phyloP scores from a whole-genome alignment of 2,329 filamentous ascomycete species.

The Penicillium glabrum region DNA sequence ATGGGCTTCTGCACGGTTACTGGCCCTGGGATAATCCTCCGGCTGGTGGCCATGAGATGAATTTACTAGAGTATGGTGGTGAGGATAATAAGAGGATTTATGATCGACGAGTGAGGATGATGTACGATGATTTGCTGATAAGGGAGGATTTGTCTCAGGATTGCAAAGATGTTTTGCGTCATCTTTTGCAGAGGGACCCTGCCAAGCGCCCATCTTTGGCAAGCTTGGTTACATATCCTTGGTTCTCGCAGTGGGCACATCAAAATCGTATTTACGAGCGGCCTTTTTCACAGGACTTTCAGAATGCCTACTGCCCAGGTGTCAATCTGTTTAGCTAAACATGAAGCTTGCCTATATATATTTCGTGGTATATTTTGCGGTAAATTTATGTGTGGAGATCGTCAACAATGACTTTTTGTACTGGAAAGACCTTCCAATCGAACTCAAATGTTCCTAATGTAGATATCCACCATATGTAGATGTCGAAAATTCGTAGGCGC shows the following conservation, averaged over 20 bases:
- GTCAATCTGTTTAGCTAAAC: background rate
- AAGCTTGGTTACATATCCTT: slow-evolving; percentile 25
- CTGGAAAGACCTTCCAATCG: too few species aligned
- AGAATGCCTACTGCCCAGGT: background rate
- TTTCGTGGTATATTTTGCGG: too few species aligned
- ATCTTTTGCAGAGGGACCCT: slow-evolving; percentile 24
- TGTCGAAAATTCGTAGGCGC: too few species aligned
- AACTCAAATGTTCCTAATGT: too few species aligned
- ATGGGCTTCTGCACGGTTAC: slow-evolving; percentile 33
- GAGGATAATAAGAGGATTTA: background rate
- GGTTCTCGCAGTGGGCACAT: slow-evolving; percentile 24
- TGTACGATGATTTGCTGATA: slow-evolving; percentile 27
- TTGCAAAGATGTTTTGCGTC: slow-evolving; percentile 29
- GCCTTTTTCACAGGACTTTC: slow-evolving; percentile 7
- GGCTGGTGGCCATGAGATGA: slow-evolving; percentile 3
- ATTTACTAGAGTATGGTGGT: background rate
- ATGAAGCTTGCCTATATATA: background rate
- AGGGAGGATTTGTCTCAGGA: slow-evolving; percentile 30
- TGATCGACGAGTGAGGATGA: slow-evolving; percentile 22
- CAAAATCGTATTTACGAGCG: slow-evolving; percentile 10
- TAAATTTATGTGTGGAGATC: too few species aligned
- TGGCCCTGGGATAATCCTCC: slow-evolving; percentile 31
- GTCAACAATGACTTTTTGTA: too few species aligned
- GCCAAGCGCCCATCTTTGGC: slow-evolving; percentile 22
- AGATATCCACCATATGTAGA: too few species aligned